Conservation (phyloP, 2,329 filamentous ascomycete genomes). For the Teratosphaeria nubilosa region DNA sequence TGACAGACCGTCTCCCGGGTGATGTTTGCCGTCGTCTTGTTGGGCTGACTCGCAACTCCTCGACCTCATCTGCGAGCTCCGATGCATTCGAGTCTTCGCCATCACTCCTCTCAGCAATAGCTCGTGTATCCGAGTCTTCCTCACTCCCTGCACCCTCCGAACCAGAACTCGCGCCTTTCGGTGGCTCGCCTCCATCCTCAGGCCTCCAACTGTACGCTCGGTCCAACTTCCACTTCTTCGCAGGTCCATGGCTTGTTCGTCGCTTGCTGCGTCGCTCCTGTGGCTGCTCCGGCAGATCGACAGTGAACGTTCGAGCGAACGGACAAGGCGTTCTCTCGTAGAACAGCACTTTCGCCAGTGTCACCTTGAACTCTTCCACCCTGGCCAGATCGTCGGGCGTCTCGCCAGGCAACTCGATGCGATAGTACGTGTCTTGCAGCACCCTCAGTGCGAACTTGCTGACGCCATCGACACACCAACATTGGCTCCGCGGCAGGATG, state of each 20-base stretch:
- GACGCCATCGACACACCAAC: constrained; percentile 81
- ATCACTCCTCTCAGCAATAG: constrained; percentile 5
- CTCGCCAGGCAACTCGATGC: constrained; percentile 69
- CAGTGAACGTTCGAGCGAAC: constrained; percentile 66
- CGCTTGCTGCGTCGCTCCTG: constrained; percentile 50
- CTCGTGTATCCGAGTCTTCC: constrained; percentile 1
- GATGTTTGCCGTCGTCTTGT: constrained; percentile 10
- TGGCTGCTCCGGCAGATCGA: constrained; percentile 60
- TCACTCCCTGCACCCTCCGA: constrained; percentile 5
- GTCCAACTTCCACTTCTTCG: constrained; percentile 41
- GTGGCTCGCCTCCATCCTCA: constrained; percentile 26
- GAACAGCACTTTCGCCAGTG: constrained; percentile 62
- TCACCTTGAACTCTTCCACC: constrained; percentile 57
- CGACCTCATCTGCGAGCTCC: constrained; percentile 1
- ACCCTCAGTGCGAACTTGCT: constrained; percentile 83
- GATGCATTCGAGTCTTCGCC: neutral
- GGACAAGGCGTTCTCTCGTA: constrained; percentile 86
- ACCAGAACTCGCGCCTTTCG: constrained; percentile 1
- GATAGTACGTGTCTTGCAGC: constrained; percentile 73
- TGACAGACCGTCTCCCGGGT: constrained; percentile 22
- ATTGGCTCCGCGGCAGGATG: constrained; percentile 81
- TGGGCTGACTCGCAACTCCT: constrained; percentile 6
- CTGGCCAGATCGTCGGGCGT: constrained; percentile 53
- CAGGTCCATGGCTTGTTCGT: constrained; percentile 53
- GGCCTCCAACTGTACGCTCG: constrained; percentile 36